These are phyloP conservation scores for Paramecium bursaria DNA, from an alignment of 73 alveolate species.

Conservation along the genomic window DNA sequence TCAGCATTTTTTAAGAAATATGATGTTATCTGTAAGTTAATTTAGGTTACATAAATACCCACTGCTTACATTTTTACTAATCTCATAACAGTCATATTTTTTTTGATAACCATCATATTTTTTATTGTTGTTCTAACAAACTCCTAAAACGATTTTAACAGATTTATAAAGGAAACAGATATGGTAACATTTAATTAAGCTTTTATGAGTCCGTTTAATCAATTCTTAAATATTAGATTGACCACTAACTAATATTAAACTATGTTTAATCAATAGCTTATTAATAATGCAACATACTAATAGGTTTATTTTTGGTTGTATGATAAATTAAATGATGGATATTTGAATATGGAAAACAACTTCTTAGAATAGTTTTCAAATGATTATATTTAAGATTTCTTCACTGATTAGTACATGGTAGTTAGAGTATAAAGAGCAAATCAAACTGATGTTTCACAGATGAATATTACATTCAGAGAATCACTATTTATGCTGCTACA, in stretches of 20 bases:
- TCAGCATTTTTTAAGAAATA: conserved; percentile 33
- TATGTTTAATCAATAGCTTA: too few relatives aligned
- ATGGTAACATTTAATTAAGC: conserved; percentile 24
- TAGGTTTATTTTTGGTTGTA: too few relatives aligned
- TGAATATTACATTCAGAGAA: conserved; percentile 25
- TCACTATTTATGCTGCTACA: conserved; percentile 16
- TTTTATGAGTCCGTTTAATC: conserved; percentile 52
- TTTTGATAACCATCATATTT: background rate
- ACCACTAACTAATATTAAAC: background rate
- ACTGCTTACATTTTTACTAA: too few relatives aligned
- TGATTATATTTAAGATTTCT: background rate
- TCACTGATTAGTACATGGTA: background rate
- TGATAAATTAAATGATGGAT: background rate
- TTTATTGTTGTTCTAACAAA: background rate
- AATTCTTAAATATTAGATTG: conserved; percentile 17
- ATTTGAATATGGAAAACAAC: conserved; percentile 16
- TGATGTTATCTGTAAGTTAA: conserved; percentile 6
- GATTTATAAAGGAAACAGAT: conserved; percentile 47
- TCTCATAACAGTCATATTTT: too few relatives aligned
- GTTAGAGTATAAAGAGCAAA: conserved; percentile 11
- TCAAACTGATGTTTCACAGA: background rate
- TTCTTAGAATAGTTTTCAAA: background rate
- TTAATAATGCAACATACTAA: too few relatives aligned
- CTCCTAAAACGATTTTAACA: conserved; percentile 1
- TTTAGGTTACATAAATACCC: too few relatives aligned